Conservation (phyloP, 371 early-diverging fungal genomes). For the Mucor irregularis region DNA sequence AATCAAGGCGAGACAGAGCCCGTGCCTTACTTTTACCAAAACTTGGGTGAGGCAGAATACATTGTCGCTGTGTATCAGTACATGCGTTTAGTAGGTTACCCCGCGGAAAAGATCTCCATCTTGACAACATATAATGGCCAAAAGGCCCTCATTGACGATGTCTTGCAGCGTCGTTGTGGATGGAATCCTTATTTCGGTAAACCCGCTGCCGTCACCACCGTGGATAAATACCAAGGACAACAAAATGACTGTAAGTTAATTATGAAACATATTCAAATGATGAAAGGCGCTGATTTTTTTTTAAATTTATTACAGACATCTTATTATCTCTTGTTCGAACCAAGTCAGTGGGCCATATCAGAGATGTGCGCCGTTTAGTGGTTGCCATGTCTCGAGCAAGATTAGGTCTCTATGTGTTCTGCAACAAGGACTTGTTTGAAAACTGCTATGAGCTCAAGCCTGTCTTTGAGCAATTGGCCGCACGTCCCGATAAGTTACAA, state of each 20-base stretch:
- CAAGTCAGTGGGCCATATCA: constrained; percentile 83
- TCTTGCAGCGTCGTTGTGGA: constrained; percentile 78
- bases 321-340: constrained; percentile 94
- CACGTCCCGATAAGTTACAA: constrained; percentile 54
- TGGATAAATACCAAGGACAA: constrained; percentile 95
- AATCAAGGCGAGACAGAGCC: constrained; percentile 76
- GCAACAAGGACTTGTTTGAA: constrained; percentile 71
- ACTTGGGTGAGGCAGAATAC: constrained; percentile 97
- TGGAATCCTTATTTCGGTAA: constrained; percentile 80
- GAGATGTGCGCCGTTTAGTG: constrained; percentile 86
- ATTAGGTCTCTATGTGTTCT: constrained; percentile 92
- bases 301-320: constrained; percentile 54
- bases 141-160: constrained; percentile 87
- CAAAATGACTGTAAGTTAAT: constrained; percentile 83
- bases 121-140: constrained; percentile 97
- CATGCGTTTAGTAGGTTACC: constrained; percentile 93
- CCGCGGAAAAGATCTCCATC: constrained; percentile 83
- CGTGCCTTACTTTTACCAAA: constrained; percentile 79
- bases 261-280: not conserved
- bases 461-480: constrained; percentile 56
- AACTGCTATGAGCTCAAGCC: constrained; percentile 77
- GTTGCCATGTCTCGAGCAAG: constrained; percentile 93
- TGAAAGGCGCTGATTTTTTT: not conserved
- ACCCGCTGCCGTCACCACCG: constrained; percentile 79
- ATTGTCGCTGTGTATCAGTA: constrained; percentile 93